Evolutionary conservation across 129 eudicot genomes (phyloP), one percentile per base, ranked within the genome.

Genomic region (Tanacetum coccineum): DNA sequence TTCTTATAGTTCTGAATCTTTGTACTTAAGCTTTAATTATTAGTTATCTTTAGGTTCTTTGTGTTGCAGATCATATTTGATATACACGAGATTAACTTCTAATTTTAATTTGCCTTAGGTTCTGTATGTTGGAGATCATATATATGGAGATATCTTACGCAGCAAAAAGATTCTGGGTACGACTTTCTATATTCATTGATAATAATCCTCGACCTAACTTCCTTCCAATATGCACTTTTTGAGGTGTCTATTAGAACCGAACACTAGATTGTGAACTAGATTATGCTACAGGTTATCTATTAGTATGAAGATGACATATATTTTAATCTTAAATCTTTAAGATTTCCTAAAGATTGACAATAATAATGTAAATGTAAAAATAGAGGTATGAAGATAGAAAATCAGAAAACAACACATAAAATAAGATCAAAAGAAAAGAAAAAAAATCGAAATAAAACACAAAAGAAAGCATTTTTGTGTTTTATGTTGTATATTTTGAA

Each of bases 111-210:
- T 9, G 39, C 44, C 21, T 21, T 76, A 93, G 99, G 96, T 93
- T 70, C 86, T 93, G 17, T 93, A 93, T 76, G 99, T 93, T 46
- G 99, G 99, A 40, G 99, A 93, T 74, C 96, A 93, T 82, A 93
- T 93, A 52, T 93, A 93, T 66, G 99, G 99, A 55, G 99, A 93
- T 79, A 93, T 93, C 70, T 70, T 93, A 56, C 92, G 99, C 78
- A 93, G 99, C 81, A 93, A 93, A 84, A 93, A 93, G 28, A 78
- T 82, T 81, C 71, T 86, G 21, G 99, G 99, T 93, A 86, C 52
- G 59, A 74, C 46, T n/a, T 62, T 72, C 45, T 21, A 7, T 48
- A 44, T 67, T 46, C 40, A 25, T 21, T 55, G 49, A 40, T 55
- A 59, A n/a, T 53, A 28, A 30, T 32, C 45, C 18, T 30, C 9